Evolutionary conservation across 2,329 filamentous ascomycete species (phyloP).

Genomic region (Emergomyces africanus): DNA sequence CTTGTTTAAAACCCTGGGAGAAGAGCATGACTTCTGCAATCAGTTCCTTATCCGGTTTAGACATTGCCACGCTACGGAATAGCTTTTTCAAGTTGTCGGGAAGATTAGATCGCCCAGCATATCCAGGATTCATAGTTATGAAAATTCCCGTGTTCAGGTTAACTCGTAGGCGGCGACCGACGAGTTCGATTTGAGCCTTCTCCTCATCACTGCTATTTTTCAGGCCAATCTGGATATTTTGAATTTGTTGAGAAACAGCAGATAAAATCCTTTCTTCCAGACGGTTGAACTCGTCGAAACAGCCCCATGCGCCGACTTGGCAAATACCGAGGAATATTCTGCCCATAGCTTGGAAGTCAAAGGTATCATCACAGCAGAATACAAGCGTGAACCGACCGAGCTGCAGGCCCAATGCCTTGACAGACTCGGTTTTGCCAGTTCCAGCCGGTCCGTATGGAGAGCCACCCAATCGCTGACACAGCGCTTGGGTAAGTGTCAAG

Average conservation of each 20-base stretch:
- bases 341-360: conserved; percentile 99
- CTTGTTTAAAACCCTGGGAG: conserved; percentile 96
- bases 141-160: conserved; percentile 95
- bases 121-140: conserved; percentile 99
- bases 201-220: conserved; percentile 72
- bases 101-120: conserved; percentile 93
- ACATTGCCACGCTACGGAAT: conserved; percentile 99
- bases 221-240: conserved; percentile 95
- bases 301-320: conserved; percentile 98
- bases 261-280: conserved; percentile 95
- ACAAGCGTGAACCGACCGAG: conserved; percentile 95
- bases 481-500: conserved; percentile 88
- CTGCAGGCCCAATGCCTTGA: conserved; percentile 93
- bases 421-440: conserved; percentile 97
- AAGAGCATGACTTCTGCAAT: conserved; percentile 99
- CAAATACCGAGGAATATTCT: conserved; percentile 99
- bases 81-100: conserved; percentile 99
- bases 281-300: conserved; percentile 99
- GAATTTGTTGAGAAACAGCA: conserved; percentile 96
- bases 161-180: conserved; percentile 79
- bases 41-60: conserved; percentile 97
- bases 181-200: conserved; percentile 82
- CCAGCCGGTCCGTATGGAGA: conserved; percentile 95
- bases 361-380: conserved; percentile 99
- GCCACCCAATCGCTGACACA: conserved; percentile 88